phyloP scores from a whole-genome alignment of 495 filamentous ascomycete species.

The Glonium stellatum region DNA sequence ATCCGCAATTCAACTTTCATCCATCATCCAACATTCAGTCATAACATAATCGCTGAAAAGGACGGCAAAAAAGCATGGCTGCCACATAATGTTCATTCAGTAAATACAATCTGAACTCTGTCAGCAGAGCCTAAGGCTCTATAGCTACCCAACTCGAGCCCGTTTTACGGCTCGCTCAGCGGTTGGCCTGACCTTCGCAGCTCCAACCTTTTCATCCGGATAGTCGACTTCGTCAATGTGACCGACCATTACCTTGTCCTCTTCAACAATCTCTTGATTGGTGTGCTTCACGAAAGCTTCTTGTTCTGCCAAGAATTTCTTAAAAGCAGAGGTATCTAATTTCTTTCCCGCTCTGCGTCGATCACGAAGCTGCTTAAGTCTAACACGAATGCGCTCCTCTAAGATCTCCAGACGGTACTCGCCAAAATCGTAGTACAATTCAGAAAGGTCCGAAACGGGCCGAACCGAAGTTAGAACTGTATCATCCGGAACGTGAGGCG shows the following conservation, averaged over 20 bases:
- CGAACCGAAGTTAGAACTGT: constrained; percentile 61
- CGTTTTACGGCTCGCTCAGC: constrained; percentile 17
- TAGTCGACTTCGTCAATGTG: constrained; percentile 38
- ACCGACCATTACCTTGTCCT: constrained; percentile 47
- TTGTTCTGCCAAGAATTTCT: constrained; percentile 44
- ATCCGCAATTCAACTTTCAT: neutral
- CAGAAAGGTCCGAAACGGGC: constrained; percentile 56
- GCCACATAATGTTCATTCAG: no score
- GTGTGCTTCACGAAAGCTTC: constrained; percentile 50
- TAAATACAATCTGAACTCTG: no score
- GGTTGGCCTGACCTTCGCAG: neutral
- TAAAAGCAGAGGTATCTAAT: constrained; percentile 37
- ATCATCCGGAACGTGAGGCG: constrained; percentile 54
- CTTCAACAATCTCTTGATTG: constrained; percentile 51
- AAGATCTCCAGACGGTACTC: constrained; percentile 67
- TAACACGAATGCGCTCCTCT: constrained; percentile 43
- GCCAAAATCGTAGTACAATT: constrained; percentile 63
- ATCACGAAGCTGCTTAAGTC: constrained; percentile 30
- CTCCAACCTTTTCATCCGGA: constrained; percentile 26
- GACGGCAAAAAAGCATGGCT: no score
- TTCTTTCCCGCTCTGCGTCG: constrained; percentile 32
- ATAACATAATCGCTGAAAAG: neutral
- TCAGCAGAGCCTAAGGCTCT: no score
- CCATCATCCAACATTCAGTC: neutral
- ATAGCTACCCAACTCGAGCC: constrained; percentile 14